Base-by-base conservation (phyloP, 257 asterid species). In the Solanum bulbocastanum region DNA sequence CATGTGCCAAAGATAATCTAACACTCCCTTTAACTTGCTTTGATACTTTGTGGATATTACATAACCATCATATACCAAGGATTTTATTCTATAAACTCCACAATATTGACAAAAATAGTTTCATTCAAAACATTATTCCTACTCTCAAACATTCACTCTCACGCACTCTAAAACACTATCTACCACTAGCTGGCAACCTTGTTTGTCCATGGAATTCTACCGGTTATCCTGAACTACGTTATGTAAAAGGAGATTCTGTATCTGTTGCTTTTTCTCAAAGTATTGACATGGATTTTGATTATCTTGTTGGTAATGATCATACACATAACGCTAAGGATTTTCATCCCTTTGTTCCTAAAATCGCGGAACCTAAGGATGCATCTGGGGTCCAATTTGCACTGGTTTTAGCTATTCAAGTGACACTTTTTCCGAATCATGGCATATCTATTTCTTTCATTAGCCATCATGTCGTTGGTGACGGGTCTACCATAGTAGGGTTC, bases 401-500 rank as follows among this genome's bases (percentile, higher is more conserved):
- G 4, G 46, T 83, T 22, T 62, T 88, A 2, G 87, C 92, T 22
- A 27, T 90, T 37, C 88, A 88, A 66, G 89, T 90, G 12, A 88
- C 92, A 5, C 15, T 88, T 9, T 88, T 90, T 66, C 83, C 87
- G 0, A 87, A 84, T 36, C 23, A 5, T 27, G 92, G 92, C 8
- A 4, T 88, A 3, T 49, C 87, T 35, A 66, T 88, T 20, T 87
- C 89, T n/a, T 15, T 84, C 30, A 84, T 87, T 4, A 56, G 35
- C 56, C 90, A 86, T 68, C 92, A 88, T 23, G 87, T 7, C 0
- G 42, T 58, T 69, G 89, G 87, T 37, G 92, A 88, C 5, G 90
- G 81, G 35, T 56, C 37, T 5, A 83, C 69, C 33, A 40, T 84
- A 23, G 49, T 74, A 8, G 33, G 32, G 4, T 88, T 90, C 49